Evolutionary conservation across 371 early-diverging fungal genomes (phyloP).

Genomic region (Apophysomyces trapeziformis): DNA sequence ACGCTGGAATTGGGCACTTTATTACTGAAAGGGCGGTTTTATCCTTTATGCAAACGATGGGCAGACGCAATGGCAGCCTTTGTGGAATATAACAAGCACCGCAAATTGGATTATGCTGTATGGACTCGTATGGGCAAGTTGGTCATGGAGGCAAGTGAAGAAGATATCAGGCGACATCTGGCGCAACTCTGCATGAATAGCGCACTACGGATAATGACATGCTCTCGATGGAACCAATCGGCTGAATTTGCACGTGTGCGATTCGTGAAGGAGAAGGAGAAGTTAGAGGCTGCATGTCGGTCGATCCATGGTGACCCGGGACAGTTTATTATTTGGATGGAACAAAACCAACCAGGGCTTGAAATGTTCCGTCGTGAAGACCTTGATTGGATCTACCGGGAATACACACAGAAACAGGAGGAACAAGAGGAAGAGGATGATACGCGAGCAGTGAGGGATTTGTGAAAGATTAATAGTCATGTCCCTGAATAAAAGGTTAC

Average conservation of each 20-base stretch:
- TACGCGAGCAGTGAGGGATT: neutral
- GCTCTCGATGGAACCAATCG: slow-evolving; percentile 35
- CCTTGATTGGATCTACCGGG: slow-evolving; percentile 37
- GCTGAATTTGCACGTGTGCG: slow-evolving; percentile 35
- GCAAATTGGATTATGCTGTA: slow-evolving; percentile 43
- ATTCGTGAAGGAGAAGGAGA: slow-evolving; percentile 32
- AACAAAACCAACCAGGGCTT: slow-evolving; percentile 21
- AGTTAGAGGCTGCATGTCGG: slow-evolving; percentile 15
- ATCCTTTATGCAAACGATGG: slow-evolving; percentile 35
- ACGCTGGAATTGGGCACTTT: slow-evolving; percentile 37
- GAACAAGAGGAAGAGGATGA: neutral
- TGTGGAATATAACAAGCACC: slow-evolving; percentile 35
- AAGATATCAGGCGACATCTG: slow-evolving; percentile 35
- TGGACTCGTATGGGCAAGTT: slow-evolving; percentile 31
- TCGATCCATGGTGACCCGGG: slow-evolving; percentile 30
- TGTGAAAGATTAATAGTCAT: neutral
- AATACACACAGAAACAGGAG: slow-evolving; percentile 19
- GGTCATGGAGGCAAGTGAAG: neutral
- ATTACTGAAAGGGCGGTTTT: slow-evolving; percentile 36
- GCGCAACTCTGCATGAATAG: slow-evolving; percentile 41
- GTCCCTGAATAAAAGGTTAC: neutral
- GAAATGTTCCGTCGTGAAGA: slow-evolving; percentile 35
- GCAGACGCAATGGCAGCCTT: slow-evolving; percentile 37
- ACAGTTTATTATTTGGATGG: slow-evolving; percentile 39
- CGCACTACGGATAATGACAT: slow-evolving; percentile 39